Base-by-base conservation (phyloP, 2,329 filamentous ascomycete species). In the Fusarium nodosum region DNA sequence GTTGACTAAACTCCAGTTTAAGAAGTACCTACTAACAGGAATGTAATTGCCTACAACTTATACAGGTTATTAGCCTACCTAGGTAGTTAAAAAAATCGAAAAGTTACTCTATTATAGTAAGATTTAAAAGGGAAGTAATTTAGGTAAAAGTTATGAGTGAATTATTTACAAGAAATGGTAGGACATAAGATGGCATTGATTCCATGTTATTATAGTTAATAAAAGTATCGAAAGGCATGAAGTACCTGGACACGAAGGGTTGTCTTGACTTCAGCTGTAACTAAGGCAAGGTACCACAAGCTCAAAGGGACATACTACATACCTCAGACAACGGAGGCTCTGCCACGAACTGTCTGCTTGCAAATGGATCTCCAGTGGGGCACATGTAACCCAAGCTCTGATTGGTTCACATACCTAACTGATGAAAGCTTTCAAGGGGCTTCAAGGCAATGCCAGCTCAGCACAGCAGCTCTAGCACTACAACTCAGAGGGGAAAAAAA, bases 381-480 rank as follows among this genome's bases (percentile, higher is more conserved):
- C 54, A 46, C 22, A 31, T 41, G 26, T 46, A 16, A 46, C 3
- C 36, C 12, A n/a, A 50, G 45, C 48, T 53, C 44, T 69, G 60
- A 56, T 63, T 71, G 68, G 68, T 53, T 36, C 54, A 31, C 33
- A 47, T 41, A 24, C 46, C 45, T 45, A 55, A 50, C 38, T 61
- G 68, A 65, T 41, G 46, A 47, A 38, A 61, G 59, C 60, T 53
- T 55, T 47, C 59, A 68, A 68, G 68, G 60, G 60, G 68, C 26
- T 68, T 52, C 38, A 55, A 73, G 63, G 64, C 66, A 61, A 56
- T 69, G 72, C 72, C 71, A 73, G 71, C 71, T 69, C 68, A 72
- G 44, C 58, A 45, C 55, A 72, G 65, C 63, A 73, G 66, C 60
- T 64, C 56, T 67, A 68, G 66, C 64, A 38, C 34, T 52, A 36